Base-by-base conservation (phyloP, 2,329 filamentous ascomycete species). In the Massarina eburnea region DNA sequence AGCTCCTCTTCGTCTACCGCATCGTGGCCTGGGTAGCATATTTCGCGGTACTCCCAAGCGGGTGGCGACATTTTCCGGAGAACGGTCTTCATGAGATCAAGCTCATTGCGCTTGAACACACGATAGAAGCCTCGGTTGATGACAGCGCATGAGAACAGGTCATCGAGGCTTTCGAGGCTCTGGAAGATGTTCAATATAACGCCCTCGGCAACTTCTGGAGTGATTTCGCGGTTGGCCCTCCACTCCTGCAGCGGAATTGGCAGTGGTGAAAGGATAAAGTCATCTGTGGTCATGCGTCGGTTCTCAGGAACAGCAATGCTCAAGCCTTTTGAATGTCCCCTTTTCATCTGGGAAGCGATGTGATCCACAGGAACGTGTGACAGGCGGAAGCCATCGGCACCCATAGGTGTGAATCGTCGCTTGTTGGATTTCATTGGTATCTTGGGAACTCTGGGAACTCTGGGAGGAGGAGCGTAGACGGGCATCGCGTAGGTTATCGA, bases 31-130 rank as follows among this genome's bases (percentile, higher is more conserved):
- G 79, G 79, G 26, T 77, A 76, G 38, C 76, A 77, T 64, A 81
- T 79, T 54, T 84, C 79, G 12, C 80, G 76, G 39, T 81, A 69
- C 54, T 85, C 82, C 79, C 79, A 84, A 1, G 80, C 80, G 1
- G 82, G 73, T 5, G 80, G 74, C 2, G 80, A 83, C 69, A 78
- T 76, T 37, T 75, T 77, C 41, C 71, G 74, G 3, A 81, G 59
- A 0, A 79, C 73, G 5, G 65, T 68, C 39, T 77, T 78, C 44
- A 83, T 75, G 2, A 84, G 67, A 0, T 70, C 60, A 37, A 83
- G 67, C 53, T 84, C 80, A 54, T 83, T 72, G 17, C 72, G 67
- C 58, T 83, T 82, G 66, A 80, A 84, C 0, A 81, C 74, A 3
- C 70, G 70, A 55, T 82, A 82, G 64, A 83, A 83, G 17, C 76